Evolutionary conservation across 2,329 filamentous ascomycete species (phyloP), one percentile per base, ranked within the genome.

Genomic region (Pyricularia sp.): DNA sequence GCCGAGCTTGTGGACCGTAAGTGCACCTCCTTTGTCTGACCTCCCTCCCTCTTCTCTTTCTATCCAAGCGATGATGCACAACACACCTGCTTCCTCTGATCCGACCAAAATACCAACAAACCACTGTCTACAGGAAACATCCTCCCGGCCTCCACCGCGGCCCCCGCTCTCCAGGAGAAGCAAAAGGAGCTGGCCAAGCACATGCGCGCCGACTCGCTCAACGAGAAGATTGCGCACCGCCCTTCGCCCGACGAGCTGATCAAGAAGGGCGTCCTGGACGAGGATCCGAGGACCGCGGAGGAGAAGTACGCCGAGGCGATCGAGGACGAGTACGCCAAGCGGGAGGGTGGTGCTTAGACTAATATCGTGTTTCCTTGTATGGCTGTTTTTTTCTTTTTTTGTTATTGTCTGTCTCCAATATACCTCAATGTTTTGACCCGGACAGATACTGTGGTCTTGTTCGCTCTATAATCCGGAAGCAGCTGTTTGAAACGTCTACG

Each of bases 141-240:
- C 77, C 88, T 97, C 30, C 92, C 92, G 30, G 88, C 89, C 69
- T 91, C 91, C 36, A 90, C 80, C 67, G 92, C 91, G 23, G 93
- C 93, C 0, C 93, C 94, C 0, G 86, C 90, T 2, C 83, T 97
- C 68, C 89, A 90, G 76, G 92, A 90, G 69, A 88, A 93, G 71
- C 93, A 95, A 79, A 90, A 87, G 76, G 92, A 97, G 82, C 88
- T 97, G 61, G 88, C 93, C 79, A 93, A 90, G 77, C 90, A 93
- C 78, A 97, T 97, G 93, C 87, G 91, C 17, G 91, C 89, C 70
- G 92, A 97, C 78, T 90, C 86, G 69, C 84, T 97, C 71, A 95
- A 97, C 79, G 93, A 96, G 76, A 94, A 94, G 78, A 88, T 97
- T 71, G 86, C 90, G 75, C 85, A 90, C 74, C 86, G 94, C 25